Base-by-base conservation (phyloP, 257 asterid genomes). In the Primulina huaijiensis region DNA sequence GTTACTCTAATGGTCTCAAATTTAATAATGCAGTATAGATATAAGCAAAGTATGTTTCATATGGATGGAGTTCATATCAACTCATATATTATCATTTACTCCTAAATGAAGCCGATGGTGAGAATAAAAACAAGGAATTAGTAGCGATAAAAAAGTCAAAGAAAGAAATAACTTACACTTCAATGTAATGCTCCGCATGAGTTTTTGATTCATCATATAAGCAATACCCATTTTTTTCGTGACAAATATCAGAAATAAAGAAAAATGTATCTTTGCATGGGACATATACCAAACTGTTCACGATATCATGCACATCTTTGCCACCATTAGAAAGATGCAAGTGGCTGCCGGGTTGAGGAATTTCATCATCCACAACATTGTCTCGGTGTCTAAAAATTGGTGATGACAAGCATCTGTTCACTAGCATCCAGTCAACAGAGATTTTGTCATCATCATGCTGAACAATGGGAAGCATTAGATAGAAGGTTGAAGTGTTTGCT, bases 251-350 rank as follows among this genome's bases (percentile, higher is more conserved):
- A 75, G 93, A 77, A 71, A 94, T 78, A 76, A 94, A 91, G 88
- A 79, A 91, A 82, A 89, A 94, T 31, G 68, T 82, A 30, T 75
- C 56, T 79, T 74, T 94, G 86, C 89, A 84, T 46, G 96, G 95
- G 68, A 86, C 91, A 75, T 89, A 94, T 57, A 90, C 92, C 90
- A 91, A 85, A 85, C 99, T 89, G 79, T 83, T 79, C 67, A 81
- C 77, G 62, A 85, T 80, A 75, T 94, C 96, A 71, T 82, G 67
- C 56, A 72, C 35, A 56, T 83, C 86, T 76, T 76, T 77, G 67
- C 75, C 70, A 74, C 95, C 97, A 80, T 88, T 84, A 68, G 89
- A 89, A 74, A 94, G 99, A 78, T 84, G 88, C 78, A 94, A 77
- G 67, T 68, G 71, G 60, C 66, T 62, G 35, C 78, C 68, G 29